These are phyloP conservation scores for Penicillium bialowiezense DNA, from an alignment of 495 filamentous ascomycete species.

Conservation along the genomic window DNA sequence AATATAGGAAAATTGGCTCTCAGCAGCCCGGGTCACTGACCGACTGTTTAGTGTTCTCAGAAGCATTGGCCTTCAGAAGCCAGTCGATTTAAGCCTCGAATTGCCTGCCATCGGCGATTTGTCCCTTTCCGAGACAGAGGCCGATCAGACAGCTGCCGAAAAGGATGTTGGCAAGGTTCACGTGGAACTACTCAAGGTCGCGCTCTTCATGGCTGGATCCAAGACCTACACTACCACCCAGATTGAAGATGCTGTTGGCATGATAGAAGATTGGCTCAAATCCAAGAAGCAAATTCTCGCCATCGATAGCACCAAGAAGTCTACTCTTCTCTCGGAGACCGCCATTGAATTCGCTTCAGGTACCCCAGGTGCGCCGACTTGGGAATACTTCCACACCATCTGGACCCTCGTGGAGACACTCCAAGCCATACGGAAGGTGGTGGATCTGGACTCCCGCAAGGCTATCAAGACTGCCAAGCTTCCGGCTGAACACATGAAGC, in stretches of 20 bases:
- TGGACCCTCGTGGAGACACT: conserved; percentile 39
- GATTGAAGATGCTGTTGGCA: conserved; percentile 26
- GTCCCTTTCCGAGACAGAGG: conserved; percentile 16
- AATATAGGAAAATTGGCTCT: conserved; percentile 38
- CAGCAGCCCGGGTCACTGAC: conserved; percentile 35
- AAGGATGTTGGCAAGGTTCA: conserved; percentile 33
- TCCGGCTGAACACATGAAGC: conserved; percentile 32
- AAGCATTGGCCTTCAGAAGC: conserved; percentile 32
- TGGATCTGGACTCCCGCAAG: conserved; percentile 31
- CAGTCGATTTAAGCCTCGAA: conserved; percentile 24
- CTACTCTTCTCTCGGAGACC: conserved; percentile 24
- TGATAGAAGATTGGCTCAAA: conserved; percentile 36
- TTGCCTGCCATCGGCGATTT: conserved; percentile 29
- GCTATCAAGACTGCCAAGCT: conserved; percentile 31
- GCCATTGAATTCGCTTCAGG: conserved; percentile 21
- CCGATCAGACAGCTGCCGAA: conserved; percentile 36
- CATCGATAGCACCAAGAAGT: conserved; percentile 16
- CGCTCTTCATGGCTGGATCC: conserved; percentile 36
- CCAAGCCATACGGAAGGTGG: conserved; percentile 35
- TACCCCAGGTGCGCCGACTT: conserved; percentile 35
- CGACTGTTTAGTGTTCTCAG: conserved; percentile 34
- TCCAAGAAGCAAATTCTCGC: conserved; percentile 26
- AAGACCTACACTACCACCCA: conserved; percentile 32
- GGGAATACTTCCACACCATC: conserved; percentile 38
- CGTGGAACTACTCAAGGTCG: conserved; percentile 29